phyloP scores from a whole-genome alignment of 2,329 filamentous ascomycete species.

The Colletotrichum lupini region DNA sequence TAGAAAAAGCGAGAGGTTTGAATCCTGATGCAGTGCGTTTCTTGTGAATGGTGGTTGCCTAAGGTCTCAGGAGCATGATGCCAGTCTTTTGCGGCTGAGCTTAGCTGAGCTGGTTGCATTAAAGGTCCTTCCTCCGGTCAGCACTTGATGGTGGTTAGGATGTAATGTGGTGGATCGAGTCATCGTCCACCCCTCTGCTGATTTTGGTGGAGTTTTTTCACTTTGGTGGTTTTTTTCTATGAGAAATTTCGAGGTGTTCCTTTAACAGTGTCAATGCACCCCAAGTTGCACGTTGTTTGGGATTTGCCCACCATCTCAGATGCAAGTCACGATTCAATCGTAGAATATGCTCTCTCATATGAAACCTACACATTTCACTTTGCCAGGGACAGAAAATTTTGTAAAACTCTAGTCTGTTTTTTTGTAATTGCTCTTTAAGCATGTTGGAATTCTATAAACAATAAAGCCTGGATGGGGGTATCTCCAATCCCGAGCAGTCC shows the following conservation, averaged over 20 bases:
- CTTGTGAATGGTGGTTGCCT: constrained; percentile 21
- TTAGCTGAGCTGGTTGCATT: constrained; percentile 14
- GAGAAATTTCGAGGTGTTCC: constrained; percentile 25
- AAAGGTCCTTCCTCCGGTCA: constrained; percentile 18
- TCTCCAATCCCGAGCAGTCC: constrained; percentile 26
- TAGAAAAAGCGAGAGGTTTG: not conserved
- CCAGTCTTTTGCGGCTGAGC: constrained; percentile 31
- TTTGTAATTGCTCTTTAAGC: constrained; percentile 21
- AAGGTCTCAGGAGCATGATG: constrained; percentile 30
- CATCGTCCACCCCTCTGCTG: constrained; percentile 16
- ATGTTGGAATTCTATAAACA: constrained; percentile 29
- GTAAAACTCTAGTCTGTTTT: constrained; percentile 13
- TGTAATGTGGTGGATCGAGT: constrained; percentile 27
- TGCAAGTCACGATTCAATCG: constrained; percentile 16
- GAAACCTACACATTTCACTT: constrained; percentile 4
- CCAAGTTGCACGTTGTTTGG: constrained; percentile 3
- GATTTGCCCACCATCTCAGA: not conserved
- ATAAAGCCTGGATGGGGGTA: constrained; percentile 31
- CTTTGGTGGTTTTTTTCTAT: constrained; percentile 1
- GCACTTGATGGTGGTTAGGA: constrained; percentile 1
- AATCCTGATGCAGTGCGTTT: not conserved
- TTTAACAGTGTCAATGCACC: constrained; percentile 21
- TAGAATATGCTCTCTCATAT: not conserved
- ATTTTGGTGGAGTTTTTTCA: constrained; percentile 24
- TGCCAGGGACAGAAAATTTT: not conserved